Conservation (phyloP, 2,329 filamentous ascomycete species). For the Neonectria coccinea region DNA sequence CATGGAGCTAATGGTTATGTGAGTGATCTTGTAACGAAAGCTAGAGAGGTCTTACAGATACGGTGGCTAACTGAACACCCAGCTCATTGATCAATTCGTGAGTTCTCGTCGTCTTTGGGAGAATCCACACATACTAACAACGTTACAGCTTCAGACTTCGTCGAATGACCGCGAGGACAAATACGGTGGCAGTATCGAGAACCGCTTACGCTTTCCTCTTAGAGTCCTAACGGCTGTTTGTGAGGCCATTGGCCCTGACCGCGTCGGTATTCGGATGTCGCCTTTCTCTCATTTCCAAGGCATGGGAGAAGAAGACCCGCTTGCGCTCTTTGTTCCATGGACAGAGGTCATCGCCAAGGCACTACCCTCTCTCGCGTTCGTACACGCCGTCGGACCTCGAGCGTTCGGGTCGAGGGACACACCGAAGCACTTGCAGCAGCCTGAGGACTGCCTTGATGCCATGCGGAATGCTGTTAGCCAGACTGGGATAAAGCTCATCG, state of each 20-base stretch:
- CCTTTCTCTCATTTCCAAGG: slow-evolving; percentile 72
- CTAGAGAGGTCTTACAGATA: background rate
- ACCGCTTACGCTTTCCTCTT: slow-evolving; percentile 62
- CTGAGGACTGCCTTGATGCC: slow-evolving; percentile 48
- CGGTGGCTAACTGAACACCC: slow-evolving; percentile 16
- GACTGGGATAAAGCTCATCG: slow-evolving; percentile 43
- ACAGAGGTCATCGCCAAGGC: slow-evolving; percentile 65
- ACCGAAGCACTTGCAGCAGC: slow-evolving; percentile 45
- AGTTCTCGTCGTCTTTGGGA: background rate
- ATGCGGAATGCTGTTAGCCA: slow-evolving; percentile 48
- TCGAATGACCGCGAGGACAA: slow-evolving; percentile 64
- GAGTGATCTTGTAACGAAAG: background rate
- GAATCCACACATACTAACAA: slow-evolving; percentile 1
- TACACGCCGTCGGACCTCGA: slow-evolving; percentile 71
- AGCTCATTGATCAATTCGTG: slow-evolving; percentile 68
- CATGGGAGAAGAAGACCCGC: slow-evolving; percentile 73
- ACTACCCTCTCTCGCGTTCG: slow-evolving; percentile 68
- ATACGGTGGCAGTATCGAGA: slow-evolving; percentile 66
- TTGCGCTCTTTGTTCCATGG: slow-evolving; percentile 61
- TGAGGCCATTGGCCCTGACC: slow-evolving; percentile 62
- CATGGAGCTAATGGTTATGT: slow-evolving; percentile 71
- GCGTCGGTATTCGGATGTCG: slow-evolving; percentile 67
- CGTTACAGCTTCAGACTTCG: slow-evolving; percentile 51
- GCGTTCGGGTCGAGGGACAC: slow-evolving; percentile 58
- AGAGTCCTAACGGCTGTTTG: slow-evolving; percentile 61